Evolutionary conservation across 306 rosid species (phyloP), one percentile per base, ranked within the genome.

Genomic region (Cercis canadensis): DNA sequence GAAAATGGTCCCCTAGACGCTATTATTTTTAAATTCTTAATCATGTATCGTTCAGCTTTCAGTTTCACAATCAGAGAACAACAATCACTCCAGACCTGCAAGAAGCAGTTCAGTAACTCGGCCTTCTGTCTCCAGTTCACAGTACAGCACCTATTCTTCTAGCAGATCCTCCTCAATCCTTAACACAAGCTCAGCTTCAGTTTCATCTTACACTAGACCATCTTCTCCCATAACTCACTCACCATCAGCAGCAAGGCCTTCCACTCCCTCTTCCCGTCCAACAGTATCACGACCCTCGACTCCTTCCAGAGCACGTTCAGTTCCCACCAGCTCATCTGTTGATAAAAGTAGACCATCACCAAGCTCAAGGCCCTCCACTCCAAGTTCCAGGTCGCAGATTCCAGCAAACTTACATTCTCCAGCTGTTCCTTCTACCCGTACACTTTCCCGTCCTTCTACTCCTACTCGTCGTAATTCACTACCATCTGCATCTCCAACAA

Each of bases 61-160:
- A 36, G 87, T 89, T 62, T 87, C 99, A 65, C 99, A 89, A 73
- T 75, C 97, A 7, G 97, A 89, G 81, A 87, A 76, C 69, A 86
- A 72, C 71, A 76, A 78, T 80, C 82, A 91, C 43, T 64, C 90
- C 47, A 89, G 96, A 81, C 90, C 98, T 44, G 67, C 92, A 59
- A 87, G 99, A 88, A 94, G 97, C 92, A 94, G 96, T 79, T 94
- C 99, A 3, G 96, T 84, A 64, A 84, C 97, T 57, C 99, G 97
- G 21, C 51, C 89, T 65, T 83, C 97, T 37, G 59, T 82, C 57
- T 94, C 95, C 62, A 75, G 87, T 62, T 87, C 96, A 44, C 83
- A 87, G 60, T 86, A 86, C 73, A 86, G 40, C 78, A 74, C 76
- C 71, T 84, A 83, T 60, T 84, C 99, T 72, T 83, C 96, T 68